Conservation (phyloP, 805 yeast species). For the Starmerella floris region DNA sequence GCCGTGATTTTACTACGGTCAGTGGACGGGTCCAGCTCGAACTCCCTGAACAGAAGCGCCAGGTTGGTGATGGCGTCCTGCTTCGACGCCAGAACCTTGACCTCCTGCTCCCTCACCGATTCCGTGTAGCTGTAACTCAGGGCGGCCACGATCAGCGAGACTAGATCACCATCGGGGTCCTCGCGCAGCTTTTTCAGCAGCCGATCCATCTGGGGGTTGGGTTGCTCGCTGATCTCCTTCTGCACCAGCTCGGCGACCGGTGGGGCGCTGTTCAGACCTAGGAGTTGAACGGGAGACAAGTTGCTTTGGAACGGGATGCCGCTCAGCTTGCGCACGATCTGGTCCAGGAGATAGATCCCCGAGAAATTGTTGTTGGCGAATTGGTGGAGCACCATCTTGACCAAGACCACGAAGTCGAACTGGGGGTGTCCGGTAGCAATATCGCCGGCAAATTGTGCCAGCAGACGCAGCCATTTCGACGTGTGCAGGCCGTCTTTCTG, state of each 20-base stretch:
- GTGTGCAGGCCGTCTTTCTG: slow-evolving; percentile 15
- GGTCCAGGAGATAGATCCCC: slow-evolving; percentile 9
- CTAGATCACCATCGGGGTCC: background rate
- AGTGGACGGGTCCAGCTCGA: background rate
- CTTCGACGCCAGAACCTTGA: slow-evolving; percentile 9
- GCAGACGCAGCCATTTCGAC: slow-evolving; percentile 13
- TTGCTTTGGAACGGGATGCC: slow-evolving; percentile 11
- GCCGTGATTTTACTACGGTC: background rate
- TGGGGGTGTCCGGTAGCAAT: slow-evolving; percentile 8
- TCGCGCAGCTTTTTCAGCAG: background rate
- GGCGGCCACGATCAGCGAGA: slow-evolving; percentile 3
- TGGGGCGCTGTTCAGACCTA: slow-evolving; percentile 4
- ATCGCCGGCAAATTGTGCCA: slow-evolving; percentile 18
- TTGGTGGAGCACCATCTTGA: slow-evolving; percentile 12
- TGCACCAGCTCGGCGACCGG: slow-evolving; percentile 1
- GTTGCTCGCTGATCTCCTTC: slow-evolving; percentile 11
- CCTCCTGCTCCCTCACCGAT: slow-evolving; percentile 3
- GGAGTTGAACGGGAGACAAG: slow-evolving; percentile 11
- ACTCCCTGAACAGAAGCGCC: background rate
- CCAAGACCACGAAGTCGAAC: slow-evolving; percentile 12
- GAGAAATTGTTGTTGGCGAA: slow-evolving; percentile 6
- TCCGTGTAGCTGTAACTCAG: slow-evolving; percentile 6
- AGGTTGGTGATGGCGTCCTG: slow-evolving; percentile 10
- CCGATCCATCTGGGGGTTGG: slow-evolving; percentile 6
- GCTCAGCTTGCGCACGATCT: slow-evolving; percentile 9